phyloP scores from a whole-genome alignment of 2,329 filamentous ascomycete species.

The Paracorniculantispora psalliotae region DNA sequence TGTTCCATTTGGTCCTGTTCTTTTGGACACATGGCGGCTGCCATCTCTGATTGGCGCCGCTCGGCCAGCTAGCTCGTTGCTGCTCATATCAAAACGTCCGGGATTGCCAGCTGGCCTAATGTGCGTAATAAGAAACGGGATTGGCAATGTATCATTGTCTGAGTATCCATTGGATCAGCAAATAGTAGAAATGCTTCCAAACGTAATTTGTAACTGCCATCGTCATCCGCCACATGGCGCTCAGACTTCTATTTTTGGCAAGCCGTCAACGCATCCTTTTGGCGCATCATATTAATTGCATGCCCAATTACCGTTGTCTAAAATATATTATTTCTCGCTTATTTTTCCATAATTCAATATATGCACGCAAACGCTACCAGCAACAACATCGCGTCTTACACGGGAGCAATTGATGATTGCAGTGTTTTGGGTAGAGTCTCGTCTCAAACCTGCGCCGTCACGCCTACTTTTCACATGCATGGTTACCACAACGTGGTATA shows the following conservation, averaged over 20 bases:
- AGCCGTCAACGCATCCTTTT: background rate
- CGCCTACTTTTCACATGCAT: background rate
- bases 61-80: background rate
- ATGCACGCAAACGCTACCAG: background rate
- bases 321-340: background rate
- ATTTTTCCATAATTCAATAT: background rate
- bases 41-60: constrained; percentile 10
- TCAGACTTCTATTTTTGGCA: background rate
- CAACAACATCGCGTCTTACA: background rate
- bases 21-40: background rate
- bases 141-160: background rate
- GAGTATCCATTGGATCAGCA: background rate
- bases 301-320: background rate
- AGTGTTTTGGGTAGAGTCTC: background rate
- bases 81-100: no score
- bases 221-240: background rate
- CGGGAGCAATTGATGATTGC: background rate
- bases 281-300: constrained; percentile 3
- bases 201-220: background rate
- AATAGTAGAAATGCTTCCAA: no score
- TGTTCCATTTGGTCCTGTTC: no score
- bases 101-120: background rate
- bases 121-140: background rate
- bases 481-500: background rate
- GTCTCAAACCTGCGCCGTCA: background rate